Evolutionary conservation across 352 stramenopile species (phyloP), one percentile per base, ranked within the genome.

Genomic region (Globisporangium ultimum): DNA sequence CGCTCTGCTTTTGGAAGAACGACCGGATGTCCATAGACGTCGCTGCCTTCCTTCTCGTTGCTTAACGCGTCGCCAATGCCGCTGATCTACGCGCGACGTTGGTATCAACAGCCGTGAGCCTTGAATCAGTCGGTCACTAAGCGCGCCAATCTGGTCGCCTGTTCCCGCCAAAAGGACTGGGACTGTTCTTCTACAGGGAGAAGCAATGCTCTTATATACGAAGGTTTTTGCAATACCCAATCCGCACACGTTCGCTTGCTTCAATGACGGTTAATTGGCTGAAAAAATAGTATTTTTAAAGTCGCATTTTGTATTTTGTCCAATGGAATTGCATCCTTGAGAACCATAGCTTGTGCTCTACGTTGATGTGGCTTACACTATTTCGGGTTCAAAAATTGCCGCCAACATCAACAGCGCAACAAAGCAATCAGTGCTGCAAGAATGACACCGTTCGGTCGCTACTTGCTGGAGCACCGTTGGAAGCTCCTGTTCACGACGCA

Each of bases 11-110:
- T 55, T 76, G 55, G 66, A 95, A 95, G 59, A 95, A 95, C 58
- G 80, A 83, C 53, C 86, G 84, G 61, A 95, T 95, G 70, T 95
- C 86, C 86, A 95, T 89, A 9, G 8, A 45, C 13, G 40, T 2
- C 10, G 13, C 40, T 45, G 3, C 40, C 40, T 45, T 18, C 40
- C 12, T 8, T 45, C 10, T n/a, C 40, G 17, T 18, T 10, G 40
- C 17, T 45, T 1, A 4, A 4, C 12, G 40, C 40, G 17, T 5
- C 40, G 10, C 13, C 13, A 45, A 17, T 45, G 17, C 3, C 40
- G 24, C 24, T 28, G 12, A n/a, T 45, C 40, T 5, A 18, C 40
- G 40, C 40, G 17, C 7, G 13, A 17, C 12, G 13, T 10, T 45
- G 40, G 40, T n/a, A n/a, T 10, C 1, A 45, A 45, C 28, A 5